Evolutionary conservation across 371 early-diverging fungal genomes (phyloP), one percentile per base, ranked within the genome.

Genomic region (Nematocida major): DNA sequence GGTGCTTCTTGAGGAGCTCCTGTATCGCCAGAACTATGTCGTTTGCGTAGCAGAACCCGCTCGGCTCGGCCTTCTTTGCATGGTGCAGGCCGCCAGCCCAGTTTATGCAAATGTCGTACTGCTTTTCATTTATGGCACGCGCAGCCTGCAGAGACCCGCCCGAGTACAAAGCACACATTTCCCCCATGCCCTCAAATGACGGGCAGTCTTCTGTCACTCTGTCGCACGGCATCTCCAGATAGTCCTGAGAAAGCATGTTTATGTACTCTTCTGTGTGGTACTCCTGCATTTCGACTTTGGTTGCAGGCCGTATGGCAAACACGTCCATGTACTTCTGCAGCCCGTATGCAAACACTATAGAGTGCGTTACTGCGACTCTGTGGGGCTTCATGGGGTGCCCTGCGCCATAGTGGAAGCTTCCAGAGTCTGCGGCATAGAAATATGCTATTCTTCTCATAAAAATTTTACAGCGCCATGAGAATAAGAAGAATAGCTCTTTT

Each of bases 31-130:
- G 83, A 2, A 94, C 94, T 80, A 96, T 96, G 80, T 97, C 98
- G 86, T 96, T 96, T n/a, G 96, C 91, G 86, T 96, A 97, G 83
- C 98, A 97, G 84, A 97, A 97, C 15, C 98, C 98, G 54, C 91
- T 90, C 0, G 98, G 95, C 81, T 92, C 94, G 28, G 86, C 84
- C 84, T 92, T 92, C 82, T 95, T 94, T 15, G 96, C 96, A 84
- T 97, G 98, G 84, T 97, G 98, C 61, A 97, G 87, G 0, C 98
- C 98, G 51, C 98, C 98, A 4, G 92, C 88, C 98, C 98, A 97
- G 82, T 97, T 96, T 70, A 97, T 90, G 15, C 92, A 92, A 70
- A 95, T 90, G 79, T 97, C 97, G 7, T 91, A 87, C 54, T 91
- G 90, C 22, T 90, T 91, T 36, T 88, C 87, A 81, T 91, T 95